phyloP scores from a whole-genome alignment of 2,329 filamentous ascomycete species.

The Aspergillus sp. region DNA sequence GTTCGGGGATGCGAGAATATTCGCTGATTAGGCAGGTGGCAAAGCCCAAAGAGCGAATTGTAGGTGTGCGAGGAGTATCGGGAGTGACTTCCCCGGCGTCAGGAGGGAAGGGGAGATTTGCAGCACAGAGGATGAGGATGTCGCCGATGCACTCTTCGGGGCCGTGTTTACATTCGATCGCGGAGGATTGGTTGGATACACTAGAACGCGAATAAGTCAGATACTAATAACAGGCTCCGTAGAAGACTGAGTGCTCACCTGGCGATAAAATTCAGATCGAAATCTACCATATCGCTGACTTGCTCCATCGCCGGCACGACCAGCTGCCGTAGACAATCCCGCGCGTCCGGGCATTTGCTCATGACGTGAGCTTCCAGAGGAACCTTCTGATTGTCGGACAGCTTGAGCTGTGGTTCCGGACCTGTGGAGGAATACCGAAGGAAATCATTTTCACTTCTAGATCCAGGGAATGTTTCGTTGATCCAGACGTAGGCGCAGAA shows the following conservation, averaged over 20 bases:
- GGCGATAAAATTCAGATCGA: constrained; percentile 85
- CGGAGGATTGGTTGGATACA: constrained; percentile 65
- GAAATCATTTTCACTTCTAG: not conserved
- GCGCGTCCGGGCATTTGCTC: constrained; percentile 91
- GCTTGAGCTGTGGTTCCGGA: not conserved
- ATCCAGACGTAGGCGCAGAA: not conserved
- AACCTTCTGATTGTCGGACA: constrained; percentile 39
- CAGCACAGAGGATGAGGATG: constrained; percentile 88
- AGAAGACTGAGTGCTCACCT: constrained; percentile 44
- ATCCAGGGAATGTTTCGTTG: not conserved
- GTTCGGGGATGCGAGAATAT: constrained; percentile 70
- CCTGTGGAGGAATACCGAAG: not conserved
- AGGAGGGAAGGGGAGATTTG: constrained; percentile 50
- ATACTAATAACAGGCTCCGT: not conserved
- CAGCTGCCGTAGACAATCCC: constrained; percentile 71
- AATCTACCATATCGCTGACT: constrained; percentile 77
- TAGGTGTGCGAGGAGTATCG: constrained; percentile 52
- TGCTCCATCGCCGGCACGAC: constrained; percentile 82
- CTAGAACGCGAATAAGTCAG: constrained; percentile 28
- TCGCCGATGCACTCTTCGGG: constrained; percentile 87
- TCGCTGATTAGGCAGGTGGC: constrained; percentile 78
- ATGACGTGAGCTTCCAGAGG: constrained; percentile 93
- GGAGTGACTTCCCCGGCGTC: constrained; percentile 36
- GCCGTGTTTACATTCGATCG: constrained; percentile 82
- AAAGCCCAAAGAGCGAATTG: constrained; percentile 85